Percentiles rank a stretch among this genome's conserved stretches.
These are phyloP conservation scores for Penicillium longicatenatum DNA, from an alignment of 495 filamentous ascomycete species.

Conservation along the genomic window DNA sequence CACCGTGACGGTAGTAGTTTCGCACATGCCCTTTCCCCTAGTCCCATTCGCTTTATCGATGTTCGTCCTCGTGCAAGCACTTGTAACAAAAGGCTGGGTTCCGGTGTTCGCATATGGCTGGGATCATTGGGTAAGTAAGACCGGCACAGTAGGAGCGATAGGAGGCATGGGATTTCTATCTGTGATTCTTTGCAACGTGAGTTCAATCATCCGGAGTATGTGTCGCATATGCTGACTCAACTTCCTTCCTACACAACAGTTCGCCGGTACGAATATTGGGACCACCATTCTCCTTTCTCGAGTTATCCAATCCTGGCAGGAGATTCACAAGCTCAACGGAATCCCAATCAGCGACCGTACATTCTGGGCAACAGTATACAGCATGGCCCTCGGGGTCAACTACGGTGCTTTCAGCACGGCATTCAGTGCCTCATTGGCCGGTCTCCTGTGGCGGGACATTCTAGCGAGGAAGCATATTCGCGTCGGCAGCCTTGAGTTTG, in stretches of 20 bases:
- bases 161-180: constrained; percentile 70
- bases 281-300: constrained; percentile 68
- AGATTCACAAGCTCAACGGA: constrained; percentile 49
- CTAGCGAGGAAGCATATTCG: constrained; percentile 62
- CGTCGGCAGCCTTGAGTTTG: constrained; percentile 59
- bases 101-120: constrained; percentile 66
- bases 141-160: constrained; percentile 62
- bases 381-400: constrained; percentile 69
- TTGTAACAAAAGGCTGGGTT: constrained; percentile 70
- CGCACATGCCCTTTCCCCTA: constrained; percentile 61
- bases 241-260: constrained; percentile 39
- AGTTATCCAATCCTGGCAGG: constrained; percentile 63
- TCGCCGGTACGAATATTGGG: constrained; percentile 70
- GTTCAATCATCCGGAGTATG: constrained; percentile 19
- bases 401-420: constrained; percentile 68
- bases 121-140: constrained; percentile 67
- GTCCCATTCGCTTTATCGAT: constrained; percentile 67
- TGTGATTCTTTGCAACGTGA: constrained; percentile 67
- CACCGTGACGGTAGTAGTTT: constrained; percentile 59
- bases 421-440: constrained; percentile 66
- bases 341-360: constrained; percentile 55
- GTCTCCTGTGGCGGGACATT: constrained; percentile 67
- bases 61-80: constrained; percentile 68
- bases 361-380: constrained; percentile 68
- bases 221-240: neutral